Base-by-base conservation (phyloP, 805 yeast species). In the Cyberlindnera xishuangbannaensis region DNA sequence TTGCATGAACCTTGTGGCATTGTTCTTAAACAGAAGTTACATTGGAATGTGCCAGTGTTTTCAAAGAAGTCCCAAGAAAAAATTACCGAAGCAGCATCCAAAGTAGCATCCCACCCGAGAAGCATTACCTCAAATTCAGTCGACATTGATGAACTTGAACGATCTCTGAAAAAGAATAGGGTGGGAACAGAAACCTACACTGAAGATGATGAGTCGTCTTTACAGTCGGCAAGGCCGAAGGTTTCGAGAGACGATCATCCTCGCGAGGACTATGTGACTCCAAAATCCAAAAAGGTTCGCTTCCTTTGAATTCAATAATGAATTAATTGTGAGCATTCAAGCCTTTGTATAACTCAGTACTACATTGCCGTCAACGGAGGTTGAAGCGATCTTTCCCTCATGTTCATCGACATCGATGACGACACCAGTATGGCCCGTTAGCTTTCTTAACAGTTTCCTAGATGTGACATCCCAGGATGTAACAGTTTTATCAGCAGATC, bases 381-480 rank as follows among this genome's bases (percentile, higher is more conserved):
- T 56, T 13, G 78, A 65, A 2, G 69, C 52, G 8, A 78, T 23
- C 11, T 67, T 56, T 0, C 58, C 59, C 4, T 47, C 48, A 44
- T 71, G 73, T 42, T 64, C 69, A 45, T 71, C 77, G 7, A 79
- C 70, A 51, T 76, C 86, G 17, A 77, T 54, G 0, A 77, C 82
- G 1, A 77, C 56, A 0, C 86, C 82, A 5, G 48, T 43, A 47
- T 83, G 88, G 2, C 87, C 88, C 4, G 64, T 60, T 8, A 68
- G 53, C 45, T 78, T 76, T 29, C 64, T 58, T 6, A 64, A 39
- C 17, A 78, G 44, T 30, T 63, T 63, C 32, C 74, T 59, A 0
- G 79, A 61, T 4, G 64, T 63, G 12, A 70, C 59, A 40, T 78
- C 78, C 90, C 88, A 83, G 4, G 68, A 43, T 5, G 75, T 71